Percentiles rank a stretch among this genome's conserved stretches.
phyloP scores from a whole-genome alignment of 495 filamentous ascomycete genomes.

The Talaromyces thailandensis region DNA sequence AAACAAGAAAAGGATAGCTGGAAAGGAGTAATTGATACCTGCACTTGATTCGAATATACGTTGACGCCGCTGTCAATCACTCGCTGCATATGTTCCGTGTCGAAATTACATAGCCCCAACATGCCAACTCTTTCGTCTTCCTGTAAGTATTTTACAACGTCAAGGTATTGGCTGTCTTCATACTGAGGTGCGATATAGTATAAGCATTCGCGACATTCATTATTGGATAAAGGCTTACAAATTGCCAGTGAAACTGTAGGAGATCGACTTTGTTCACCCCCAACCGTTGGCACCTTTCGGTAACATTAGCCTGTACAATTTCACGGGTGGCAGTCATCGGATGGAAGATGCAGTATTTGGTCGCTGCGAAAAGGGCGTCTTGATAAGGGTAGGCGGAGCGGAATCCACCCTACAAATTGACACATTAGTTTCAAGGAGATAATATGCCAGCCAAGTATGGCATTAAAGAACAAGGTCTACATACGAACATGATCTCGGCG shows the following conservation, averaged over 20 bases:
- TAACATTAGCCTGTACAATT: conserved; percentile 22
- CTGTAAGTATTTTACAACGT: conserved; percentile 20
- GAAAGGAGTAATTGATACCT: conserved; percentile 13
- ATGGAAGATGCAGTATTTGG: conserved; percentile 31
- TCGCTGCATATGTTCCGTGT: conserved; percentile 23
- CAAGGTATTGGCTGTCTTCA: conserved; percentile 27
- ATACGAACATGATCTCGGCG: conserved; percentile 24
- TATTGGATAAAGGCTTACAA: conserved; percentile 17
- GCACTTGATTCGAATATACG: conserved; percentile 30
- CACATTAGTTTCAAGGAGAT: not conserved
- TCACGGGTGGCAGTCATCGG: conserved; percentile 20
- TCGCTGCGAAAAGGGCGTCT: conserved; percentile 25
- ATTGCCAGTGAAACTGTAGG: conserved; percentile 38
- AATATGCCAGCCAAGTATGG: not conserved
- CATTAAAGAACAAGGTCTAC: not conserved
- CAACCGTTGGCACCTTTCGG: conserved; percentile 26
- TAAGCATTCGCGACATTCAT: not conserved
- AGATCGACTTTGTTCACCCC: conserved; percentile 25
- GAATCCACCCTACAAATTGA: conserved; percentile 24
- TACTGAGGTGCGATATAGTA: conserved; percentile 17
- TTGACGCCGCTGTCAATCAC: conserved; percentile 24
- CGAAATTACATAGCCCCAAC: conserved; percentile 37
- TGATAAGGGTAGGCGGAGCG: conserved; percentile 18
- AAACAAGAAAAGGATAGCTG: not conserved
- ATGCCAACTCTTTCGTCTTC: conserved; percentile 20